These are phyloP conservation scores for Nemania diffusa DNA, from an alignment of 2,329 filamentous ascomycete genomes.

Conservation along the genomic window DNA sequence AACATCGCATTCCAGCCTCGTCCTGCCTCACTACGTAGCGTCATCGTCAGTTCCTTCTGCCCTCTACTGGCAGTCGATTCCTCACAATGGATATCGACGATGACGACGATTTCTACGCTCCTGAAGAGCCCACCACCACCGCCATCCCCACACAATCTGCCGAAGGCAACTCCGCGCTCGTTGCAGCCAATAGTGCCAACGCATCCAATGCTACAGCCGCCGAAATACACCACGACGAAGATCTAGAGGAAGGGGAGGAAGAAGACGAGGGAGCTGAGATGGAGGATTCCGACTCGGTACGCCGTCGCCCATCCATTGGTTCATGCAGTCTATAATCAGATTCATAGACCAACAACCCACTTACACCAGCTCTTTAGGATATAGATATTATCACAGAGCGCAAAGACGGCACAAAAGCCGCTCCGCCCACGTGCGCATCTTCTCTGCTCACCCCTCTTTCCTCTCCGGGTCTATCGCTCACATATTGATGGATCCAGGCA, in stretches of 20 bases:
- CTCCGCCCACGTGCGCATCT: constrained; percentile 69
- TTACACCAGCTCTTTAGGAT: constrained; percentile 57
- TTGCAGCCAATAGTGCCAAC: constrained; percentile 11
- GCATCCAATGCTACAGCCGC: constrained; percentile 29
- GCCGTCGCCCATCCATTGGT: constrained; percentile 22
- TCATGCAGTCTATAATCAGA: neutral
- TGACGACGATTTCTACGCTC: constrained; percentile 74
- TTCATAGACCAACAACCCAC: neutral
- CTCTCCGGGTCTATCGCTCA: no score
- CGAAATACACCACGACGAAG: constrained; percentile 56
- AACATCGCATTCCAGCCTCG: neutral
- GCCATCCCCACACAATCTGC: constrained; percentile 11
- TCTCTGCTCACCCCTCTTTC: no score
- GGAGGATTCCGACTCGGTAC: constrained; percentile 68
- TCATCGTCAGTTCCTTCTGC: no score
- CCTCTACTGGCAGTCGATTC: neutral
- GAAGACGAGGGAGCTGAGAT: constrained; percentile 70
- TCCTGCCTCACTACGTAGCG: no score
- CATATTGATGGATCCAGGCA: constrained; percentile 56
- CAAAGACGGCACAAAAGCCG: constrained; percentile 71
- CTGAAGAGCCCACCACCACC: constrained; percentile 62
- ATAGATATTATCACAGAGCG: constrained; percentile 76
- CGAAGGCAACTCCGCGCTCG: constrained; percentile 21
- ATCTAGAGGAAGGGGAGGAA: constrained; percentile 72
- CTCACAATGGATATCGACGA: constrained; percentile 72